Evolutionary conservation across 306 rosid species (phyloP).

Genomic region (Comarum palustre): DNA sequence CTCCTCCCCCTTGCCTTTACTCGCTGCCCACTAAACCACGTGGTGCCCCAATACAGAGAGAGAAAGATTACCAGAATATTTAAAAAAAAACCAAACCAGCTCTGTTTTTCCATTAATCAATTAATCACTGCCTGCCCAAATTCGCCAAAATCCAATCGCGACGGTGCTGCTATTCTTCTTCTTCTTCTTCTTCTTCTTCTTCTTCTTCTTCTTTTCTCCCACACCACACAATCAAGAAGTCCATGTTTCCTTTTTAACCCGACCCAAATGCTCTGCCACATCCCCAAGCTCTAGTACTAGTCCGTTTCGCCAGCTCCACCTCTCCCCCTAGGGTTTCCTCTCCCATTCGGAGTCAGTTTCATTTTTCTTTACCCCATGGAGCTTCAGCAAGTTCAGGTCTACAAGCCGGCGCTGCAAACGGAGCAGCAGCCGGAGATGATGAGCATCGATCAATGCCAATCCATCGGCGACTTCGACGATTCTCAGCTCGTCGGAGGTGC

Average conservation of each 20-base stretch:
- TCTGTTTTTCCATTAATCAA: neutral
- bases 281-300: neutral
- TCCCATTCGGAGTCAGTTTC: neutral
- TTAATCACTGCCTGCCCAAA: neutral
- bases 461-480: conserved; percentile 27
- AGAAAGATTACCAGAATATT: conserved; percentile 6
- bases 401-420: neutral
- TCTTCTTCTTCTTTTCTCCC: neutral
- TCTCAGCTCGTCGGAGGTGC: conserved; percentile 38
- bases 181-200: neutral
- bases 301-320: neutral
- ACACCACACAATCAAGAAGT: conserved; percentile 9
- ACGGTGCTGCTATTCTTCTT: neutral
- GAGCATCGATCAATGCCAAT: conserved; percentile 32
- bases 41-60: conserved; percentile 49
- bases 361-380: neutral
- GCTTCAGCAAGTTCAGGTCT: conserved; percentile 5
- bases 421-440: conserved; percentile 11
- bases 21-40: conserved; percentile 64
- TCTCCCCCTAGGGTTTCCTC: conserved; percentile 1
- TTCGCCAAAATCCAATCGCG: neutral
- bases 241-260: neutral
- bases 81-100: neutral
- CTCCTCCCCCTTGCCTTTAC: conserved; percentile 18
- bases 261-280: neutral